phyloP scores from a whole-genome alignment of 106 monocot species.

The Ottelia alismoides region DNA sequence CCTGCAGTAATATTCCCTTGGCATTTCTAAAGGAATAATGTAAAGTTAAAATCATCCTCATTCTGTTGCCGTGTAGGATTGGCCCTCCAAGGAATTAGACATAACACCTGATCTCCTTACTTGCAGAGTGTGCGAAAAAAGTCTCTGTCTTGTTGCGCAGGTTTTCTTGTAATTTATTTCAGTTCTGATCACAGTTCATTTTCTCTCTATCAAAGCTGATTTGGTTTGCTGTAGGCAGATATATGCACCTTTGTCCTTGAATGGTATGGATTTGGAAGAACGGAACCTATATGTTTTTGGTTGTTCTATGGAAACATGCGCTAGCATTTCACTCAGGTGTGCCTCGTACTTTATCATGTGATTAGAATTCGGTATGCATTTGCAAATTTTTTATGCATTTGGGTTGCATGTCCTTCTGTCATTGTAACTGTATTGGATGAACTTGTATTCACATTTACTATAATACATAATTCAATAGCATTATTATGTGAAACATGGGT shows the following conservation, averaged over 20 bases:
- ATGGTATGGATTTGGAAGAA: constrained; percentile 34
- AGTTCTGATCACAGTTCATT: not conserved
- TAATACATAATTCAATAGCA: no score
- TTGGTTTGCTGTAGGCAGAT: constrained; percentile 31
- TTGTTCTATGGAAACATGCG: constrained; percentile 22
- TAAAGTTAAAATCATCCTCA: no score
- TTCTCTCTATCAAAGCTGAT: not conserved
- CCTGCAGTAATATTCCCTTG: no score
- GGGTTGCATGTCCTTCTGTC: not conserved
- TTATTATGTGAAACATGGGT: no score
- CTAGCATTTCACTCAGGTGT: constrained; percentile 1
- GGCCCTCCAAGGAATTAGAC: constrained; percentile 3
- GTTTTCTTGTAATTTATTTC: constrained; percentile 6
- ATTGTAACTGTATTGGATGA: not conserved
- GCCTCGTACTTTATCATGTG: no score
- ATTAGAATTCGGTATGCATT: no score
- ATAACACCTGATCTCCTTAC: constrained; percentile 18
- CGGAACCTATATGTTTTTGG: constrained; percentile 56
- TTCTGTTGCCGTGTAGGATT: no score
- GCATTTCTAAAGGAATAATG: no score
- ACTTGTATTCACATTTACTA: not conserved
- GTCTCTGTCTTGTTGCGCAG: constrained; percentile 62
- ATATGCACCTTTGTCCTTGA: constrained; percentile 42
- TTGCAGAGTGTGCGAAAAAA: constrained; percentile 46
- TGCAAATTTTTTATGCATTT: not conserved